A percentile compares a stretch with the other conserved stretches of the same genome.
phyloP scores from a whole-genome alignment of 2,329 filamentous ascomycete genomes.

The Colletotrichum zoysiae region DNA sequence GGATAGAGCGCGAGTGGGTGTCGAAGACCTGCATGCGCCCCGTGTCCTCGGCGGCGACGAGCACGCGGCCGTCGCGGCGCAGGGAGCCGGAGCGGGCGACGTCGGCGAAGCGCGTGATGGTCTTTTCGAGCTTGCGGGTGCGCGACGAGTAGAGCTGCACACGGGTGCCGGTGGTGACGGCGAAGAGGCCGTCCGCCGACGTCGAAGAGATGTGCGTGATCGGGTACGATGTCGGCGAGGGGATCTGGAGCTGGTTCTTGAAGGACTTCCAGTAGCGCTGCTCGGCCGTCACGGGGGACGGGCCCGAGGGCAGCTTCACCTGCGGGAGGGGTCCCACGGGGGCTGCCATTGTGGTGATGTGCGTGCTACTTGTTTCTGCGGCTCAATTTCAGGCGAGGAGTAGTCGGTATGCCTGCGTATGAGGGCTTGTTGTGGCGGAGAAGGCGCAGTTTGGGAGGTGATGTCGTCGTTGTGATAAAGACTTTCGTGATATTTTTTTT shows the following conservation, averaged over 20 bases:
- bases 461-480: conserved; percentile 38
- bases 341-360: conserved; percentile 76
- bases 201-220: conserved; percentile 87
- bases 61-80: conserved; percentile 85
- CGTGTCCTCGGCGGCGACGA: conserved; percentile 91
- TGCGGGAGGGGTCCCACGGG: conserved; percentile 84
- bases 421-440: not conserved
- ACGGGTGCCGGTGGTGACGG: conserved; percentile 92
- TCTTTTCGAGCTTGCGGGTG: conserved; percentile 92
- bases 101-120: conserved; percentile 93
- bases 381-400: not conserved
- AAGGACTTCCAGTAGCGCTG: conserved; percentile 97
- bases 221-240: conserved; percentile 89
- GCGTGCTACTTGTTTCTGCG: not conserved
- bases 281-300: conserved; percentile 87
- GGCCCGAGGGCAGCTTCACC: conserved; percentile 85
- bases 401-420: too few species aligned
- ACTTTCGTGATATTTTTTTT: conserved; percentile 35
- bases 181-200: conserved; percentile 79
- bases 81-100: conserved; percentile 91
- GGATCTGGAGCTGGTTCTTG: conserved; percentile 89
- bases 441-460: conserved; percentile 6
- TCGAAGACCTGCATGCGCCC: conserved; percentile 97
- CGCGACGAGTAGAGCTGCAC: conserved; percentile 94
- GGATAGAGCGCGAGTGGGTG: conserved; percentile 85